A percentile compares a stretch with the other conserved stretches of the same genome.
phyloP scores from a whole-genome alignment of 2,329 filamentous ascomycete genomes.

The Aspergillus sp. region DNA sequence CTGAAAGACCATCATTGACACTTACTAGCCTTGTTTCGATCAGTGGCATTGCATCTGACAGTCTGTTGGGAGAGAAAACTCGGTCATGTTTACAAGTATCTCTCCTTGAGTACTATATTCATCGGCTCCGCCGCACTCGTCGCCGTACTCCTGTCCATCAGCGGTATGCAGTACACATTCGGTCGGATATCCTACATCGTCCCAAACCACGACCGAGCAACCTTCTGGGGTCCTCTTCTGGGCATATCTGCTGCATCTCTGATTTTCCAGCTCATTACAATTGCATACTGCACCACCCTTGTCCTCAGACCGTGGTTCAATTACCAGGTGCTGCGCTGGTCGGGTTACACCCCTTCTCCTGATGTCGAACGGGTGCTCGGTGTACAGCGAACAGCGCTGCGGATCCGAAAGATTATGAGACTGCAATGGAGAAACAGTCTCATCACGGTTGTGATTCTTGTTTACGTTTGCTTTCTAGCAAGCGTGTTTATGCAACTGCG shows the following conservation, averaged over 20 bases:
- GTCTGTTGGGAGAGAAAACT: constrained; percentile 1
- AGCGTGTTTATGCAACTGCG: constrained; percentile 4
- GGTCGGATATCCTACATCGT: constrained; percentile 3
- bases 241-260: constrained; percentile 1
- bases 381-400: constrained; percentile 1
- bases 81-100: neutral
- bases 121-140: neutral
- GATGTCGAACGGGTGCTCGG: neutral
- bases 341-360: neutral
- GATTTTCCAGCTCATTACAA: neutral
- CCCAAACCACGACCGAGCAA: constrained; percentile 2
- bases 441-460: neutral
- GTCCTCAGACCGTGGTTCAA: constrained; percentile 3
- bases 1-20: neutral
- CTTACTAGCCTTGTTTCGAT: neutral
- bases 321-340: neutral
- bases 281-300: neutral
- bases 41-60: neutral
- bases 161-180: constrained; percentile 4
- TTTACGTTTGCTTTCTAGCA: constrained; percentile 3
- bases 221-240: constrained; percentile 3
- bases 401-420: neutral
- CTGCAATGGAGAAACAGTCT: constrained; percentile 6
- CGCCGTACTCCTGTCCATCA: neutral
- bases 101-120: neutral